phyloP scores from a whole-genome alignment of 768 basidiomycete genomes.

The Xerocomus potaroensis region DNA sequence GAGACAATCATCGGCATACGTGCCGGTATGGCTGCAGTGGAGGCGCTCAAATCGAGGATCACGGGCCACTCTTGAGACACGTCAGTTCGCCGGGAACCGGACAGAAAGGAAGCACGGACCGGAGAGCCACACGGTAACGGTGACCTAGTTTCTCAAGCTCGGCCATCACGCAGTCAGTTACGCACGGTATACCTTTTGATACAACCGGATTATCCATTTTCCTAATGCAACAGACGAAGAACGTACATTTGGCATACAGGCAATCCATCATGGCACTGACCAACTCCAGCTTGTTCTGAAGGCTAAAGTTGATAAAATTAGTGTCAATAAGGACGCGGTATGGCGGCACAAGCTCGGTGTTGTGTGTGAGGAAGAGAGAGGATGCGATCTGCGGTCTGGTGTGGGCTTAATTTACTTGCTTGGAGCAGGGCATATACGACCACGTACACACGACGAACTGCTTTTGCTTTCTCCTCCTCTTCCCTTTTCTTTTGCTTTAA shows the following conservation, averaged over 20 bases:
- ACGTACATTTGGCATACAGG: constrained; percentile 91
- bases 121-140: constrained; percentile 88
- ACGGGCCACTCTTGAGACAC: constrained; percentile 77
- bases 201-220: constrained; percentile 4
- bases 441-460: constrained; percentile 74
- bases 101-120: constrained; percentile 46
- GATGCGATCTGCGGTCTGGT: constrained; percentile 80
- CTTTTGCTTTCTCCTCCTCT: constrained; percentile 73
- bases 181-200: constrained; percentile 85
- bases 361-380: constrained; percentile 91
- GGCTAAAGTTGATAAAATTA: constrained; percentile 98
- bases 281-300: constrained; percentile 97
- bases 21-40: constrained; percentile 87
- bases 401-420: not conserved
- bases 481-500: constrained; percentile 84
- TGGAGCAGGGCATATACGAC: not conserved
- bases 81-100: constrained; percentile 1
- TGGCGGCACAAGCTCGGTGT: constrained; percentile 92
- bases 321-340: constrained; percentile 98
- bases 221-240: not conserved
- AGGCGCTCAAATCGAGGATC: constrained; percentile 97
- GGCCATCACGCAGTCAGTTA: constrained; percentile 99
- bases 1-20: constrained; percentile 99
- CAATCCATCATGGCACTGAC: constrained; percentile 99
- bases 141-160: constrained; percentile 98